Evolutionary conservation across 2,329 filamentous ascomycete species (phyloP).

Genomic region (Pezicula neosporulosa): DNA sequence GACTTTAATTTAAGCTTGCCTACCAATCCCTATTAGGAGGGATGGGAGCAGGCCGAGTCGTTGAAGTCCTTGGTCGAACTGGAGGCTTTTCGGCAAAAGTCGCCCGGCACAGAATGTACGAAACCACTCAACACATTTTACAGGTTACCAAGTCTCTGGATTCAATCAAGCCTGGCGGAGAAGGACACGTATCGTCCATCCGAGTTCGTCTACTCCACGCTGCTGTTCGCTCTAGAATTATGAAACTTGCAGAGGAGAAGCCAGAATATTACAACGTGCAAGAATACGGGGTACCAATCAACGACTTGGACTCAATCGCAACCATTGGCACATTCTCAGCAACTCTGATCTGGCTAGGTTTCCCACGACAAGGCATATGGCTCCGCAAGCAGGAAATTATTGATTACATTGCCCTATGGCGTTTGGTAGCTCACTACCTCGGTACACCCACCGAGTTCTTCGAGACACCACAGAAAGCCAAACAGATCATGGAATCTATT

Average conservation of each 20-base stretch:
- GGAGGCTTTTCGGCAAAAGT: conserved; percentile 70
- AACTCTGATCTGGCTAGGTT: conserved; percentile 61
- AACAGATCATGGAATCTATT: conserved; percentile 64
- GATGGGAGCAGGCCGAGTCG: conserved; percentile 69
- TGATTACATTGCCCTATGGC: conserved; percentile 75
- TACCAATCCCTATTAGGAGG: conserved; percentile 66
- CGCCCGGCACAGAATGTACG: conserved; percentile 61
- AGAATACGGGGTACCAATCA: conserved; percentile 64
- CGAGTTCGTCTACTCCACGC: conserved; percentile 69
- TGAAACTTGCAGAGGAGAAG: conserved; percentile 50
- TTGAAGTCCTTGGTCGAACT: conserved; percentile 70
- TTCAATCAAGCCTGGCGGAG: conserved; percentile 65
- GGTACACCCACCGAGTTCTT: conserved; percentile 65
- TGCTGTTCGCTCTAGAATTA: conserved; percentile 61
- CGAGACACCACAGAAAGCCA: conserved; percentile 50
- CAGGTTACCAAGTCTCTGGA: conserved; percentile 64
- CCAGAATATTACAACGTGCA: conserved; percentile 61
- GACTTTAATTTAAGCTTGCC: not conserved
- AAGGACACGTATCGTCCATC: conserved; percentile 61
- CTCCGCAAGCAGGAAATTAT: conserved; percentile 56
- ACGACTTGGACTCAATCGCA: conserved; percentile 70
- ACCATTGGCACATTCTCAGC: conserved; percentile 71
- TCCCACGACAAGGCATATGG: conserved; percentile 71
- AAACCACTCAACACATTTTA: conserved; percentile 74
- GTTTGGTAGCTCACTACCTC: conserved; percentile 69